These are phyloP conservation scores for Chlamydomonas reinhardtii DNA, from an alignment of 163 green algal genomes.

Conservation along the genomic window DNA sequence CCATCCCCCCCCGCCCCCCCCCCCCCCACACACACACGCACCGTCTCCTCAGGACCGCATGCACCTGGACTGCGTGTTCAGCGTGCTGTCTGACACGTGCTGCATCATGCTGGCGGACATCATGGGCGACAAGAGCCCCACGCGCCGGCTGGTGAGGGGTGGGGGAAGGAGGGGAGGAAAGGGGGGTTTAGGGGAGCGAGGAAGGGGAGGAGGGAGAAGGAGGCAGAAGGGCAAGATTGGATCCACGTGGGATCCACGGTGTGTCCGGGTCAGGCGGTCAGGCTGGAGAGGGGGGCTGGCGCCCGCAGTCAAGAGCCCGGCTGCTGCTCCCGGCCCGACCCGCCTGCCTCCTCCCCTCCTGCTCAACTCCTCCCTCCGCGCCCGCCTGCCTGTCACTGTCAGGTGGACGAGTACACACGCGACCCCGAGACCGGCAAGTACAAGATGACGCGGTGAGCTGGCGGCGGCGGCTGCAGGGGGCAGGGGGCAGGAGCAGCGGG, in stretches of 20 bases:
- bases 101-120: slow-evolving; percentile 94
- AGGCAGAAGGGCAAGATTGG: no score
- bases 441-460: slow-evolving; percentile 50
- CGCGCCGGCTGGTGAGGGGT: slow-evolving; percentile 77
- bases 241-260: no score
- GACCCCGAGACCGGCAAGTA: slow-evolving; percentile 77
- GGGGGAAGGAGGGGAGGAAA: no score
- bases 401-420: slow-evolving; percentile 83
- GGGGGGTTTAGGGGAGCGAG: no score
- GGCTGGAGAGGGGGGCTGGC: no score
- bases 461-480: background rate
- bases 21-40: background rate
- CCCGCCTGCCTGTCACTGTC: no score
- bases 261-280: no score
- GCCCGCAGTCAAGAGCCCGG: no score
- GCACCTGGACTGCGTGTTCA: slow-evolving; percentile 98
- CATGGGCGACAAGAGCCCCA: slow-evolving; percentile 85
- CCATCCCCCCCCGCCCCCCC: background rate
- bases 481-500: background rate
- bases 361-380: no score
- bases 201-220: no score
- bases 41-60: slow-evolving; percentile 91
- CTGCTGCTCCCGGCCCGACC: no score
- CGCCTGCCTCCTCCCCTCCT: no score
- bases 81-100: slow-evolving; percentile 83